phyloP scores from a whole-genome alignment of 176 grass and related monocot genomes.

The Poa annua region DNA sequence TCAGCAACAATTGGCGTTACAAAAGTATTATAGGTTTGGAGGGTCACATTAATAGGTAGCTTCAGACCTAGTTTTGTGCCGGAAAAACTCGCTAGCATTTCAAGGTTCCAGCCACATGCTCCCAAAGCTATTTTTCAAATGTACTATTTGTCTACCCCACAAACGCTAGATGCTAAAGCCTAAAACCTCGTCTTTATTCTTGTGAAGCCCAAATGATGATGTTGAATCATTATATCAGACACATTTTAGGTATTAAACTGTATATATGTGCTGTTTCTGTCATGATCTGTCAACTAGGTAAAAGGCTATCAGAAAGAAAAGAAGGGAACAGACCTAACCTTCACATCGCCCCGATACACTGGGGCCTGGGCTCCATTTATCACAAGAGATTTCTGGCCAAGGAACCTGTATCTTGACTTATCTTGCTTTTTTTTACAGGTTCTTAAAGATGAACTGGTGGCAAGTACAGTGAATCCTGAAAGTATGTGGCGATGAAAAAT shows the following conservation, averaged over 20 bases:
- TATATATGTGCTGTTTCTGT: neutral
- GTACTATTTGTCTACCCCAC: slow-evolving; percentile 10
- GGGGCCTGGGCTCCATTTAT: neutral
- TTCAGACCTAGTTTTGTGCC: slow-evolving; percentile 36
- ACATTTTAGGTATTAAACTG: slow-evolving; percentile 1
- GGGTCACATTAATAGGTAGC: slow-evolving; percentile 13
- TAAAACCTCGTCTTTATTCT: neutral
- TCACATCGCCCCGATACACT: slow-evolving; percentile 14
- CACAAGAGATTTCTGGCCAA: slow-evolving; percentile 33
- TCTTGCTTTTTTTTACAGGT: slow-evolving; percentile 22
- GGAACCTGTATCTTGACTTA: slow-evolving; percentile 44
- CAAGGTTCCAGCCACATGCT: neutral
- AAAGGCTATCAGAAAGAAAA: slow-evolving; percentile 25
- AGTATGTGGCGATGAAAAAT: slow-evolving; percentile 8
- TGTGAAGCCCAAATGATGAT: slow-evolving; percentile 40
- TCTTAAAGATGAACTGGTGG: slow-evolving; percentile 18
- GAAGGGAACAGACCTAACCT: slow-evolving; percentile 47
- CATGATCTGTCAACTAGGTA: slow-evolving; percentile 25
- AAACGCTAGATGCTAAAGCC: slow-evolving; percentile 19
- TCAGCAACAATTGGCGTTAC: slow-evolving; percentile 22
- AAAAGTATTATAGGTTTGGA: neutral
- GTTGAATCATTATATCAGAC: slow-evolving; percentile 17
- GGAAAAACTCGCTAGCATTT: neutral
- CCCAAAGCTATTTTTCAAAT: neutral
- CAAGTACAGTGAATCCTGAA: slow-evolving; percentile 2